Base-by-base conservation (phyloP, 176 grass and related monocot species). In the Triticum urartu region DNA sequence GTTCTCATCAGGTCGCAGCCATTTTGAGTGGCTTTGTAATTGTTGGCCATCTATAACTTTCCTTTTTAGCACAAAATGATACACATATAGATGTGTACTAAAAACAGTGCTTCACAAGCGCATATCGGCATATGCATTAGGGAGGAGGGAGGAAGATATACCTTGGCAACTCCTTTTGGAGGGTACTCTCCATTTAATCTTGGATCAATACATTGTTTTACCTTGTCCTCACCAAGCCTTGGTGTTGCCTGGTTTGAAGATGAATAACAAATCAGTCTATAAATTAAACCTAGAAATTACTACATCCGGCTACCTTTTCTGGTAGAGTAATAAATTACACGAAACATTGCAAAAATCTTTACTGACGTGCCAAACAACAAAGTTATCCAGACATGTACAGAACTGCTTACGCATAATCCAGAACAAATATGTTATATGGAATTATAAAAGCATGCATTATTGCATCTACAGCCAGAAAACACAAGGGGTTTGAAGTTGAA, bases 191-290 rank as follows among this genome's bases (percentile, higher is more conserved):
- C 93, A 64, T 86, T 93, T 77, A 95, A 81, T 86, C 91, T 93
- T 71, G 93, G 93, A 95, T 95, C 93, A 66, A 95, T 65, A 75
- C 93, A 95, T 81, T 95, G 91, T 79, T 95, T 93, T 17, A 93
- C 91, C 81, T 95, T 95, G 86, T 95, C 91, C 69, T 95, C 93
- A 20, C 88, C 92, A 26, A 95, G 89, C 78, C 93, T 93, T 65
- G 93, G 93, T 84, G 91, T 93, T 65, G 93, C 93, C 93, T 95
- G 79, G 56, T 40, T 70, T 54, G 43, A 74, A 85, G 5, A 76
- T 87, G 80, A 34, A 82, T 48, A 64, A 22, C 13, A 52, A 32
- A 72, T 74, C 48, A 82, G 35, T 58, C 0, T 42, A 59, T 17
- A 64, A 26, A 43, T 24, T 17, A 17, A 75, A 5, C 4, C 7